These are phyloP conservation scores for Trypanosoma avium DNA, from an alignment of 208 protist species.

Conservation along the genomic window DNA sequence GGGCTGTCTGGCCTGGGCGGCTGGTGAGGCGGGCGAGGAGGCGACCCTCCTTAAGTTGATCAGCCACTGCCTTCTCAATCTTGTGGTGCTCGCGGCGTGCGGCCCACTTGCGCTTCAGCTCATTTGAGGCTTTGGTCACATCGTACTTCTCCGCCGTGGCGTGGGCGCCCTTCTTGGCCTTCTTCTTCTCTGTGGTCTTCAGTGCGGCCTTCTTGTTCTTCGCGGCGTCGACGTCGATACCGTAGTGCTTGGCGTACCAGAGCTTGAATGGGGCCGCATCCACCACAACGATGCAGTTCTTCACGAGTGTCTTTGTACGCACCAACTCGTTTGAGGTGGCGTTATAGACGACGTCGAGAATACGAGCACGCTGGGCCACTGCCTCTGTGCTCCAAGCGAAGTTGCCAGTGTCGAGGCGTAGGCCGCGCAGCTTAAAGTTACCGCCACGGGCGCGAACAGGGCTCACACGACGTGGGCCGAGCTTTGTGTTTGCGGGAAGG, in stretches of 20 bases:
- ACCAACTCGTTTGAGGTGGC: constrained; percentile 99
- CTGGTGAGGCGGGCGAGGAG: constrained; percentile 95
- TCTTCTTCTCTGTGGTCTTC: constrained; percentile 50
- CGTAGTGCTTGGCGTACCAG: constrained; percentile 99
- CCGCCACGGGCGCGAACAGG: constrained; percentile 96
- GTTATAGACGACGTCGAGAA: constrained; percentile 99
- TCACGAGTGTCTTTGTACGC: constrained; percentile 99
- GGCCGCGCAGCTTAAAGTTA: constrained; percentile 98
- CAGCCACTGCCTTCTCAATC: constrained; percentile 83
- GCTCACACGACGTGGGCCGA: constrained; percentile 92
- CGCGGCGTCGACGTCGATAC: constrained; percentile 93
- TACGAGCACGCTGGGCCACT: constrained; percentile 92
- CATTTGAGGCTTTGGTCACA: constrained; percentile 62
- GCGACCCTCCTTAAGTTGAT: constrained; percentile 95
- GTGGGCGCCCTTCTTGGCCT: constrained; percentile 72
- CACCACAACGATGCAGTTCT: constrained; percentile 97
- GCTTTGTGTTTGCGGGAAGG: constrained; percentile 96
- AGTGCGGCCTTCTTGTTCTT: constrained; percentile 67
- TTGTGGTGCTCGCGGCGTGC: constrained; percentile 64
- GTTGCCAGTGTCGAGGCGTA: constrained; percentile 98
- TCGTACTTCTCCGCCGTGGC: constrained; percentile 68
- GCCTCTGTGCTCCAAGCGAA: constrained; percentile 96
- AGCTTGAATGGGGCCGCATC: constrained; percentile 98
- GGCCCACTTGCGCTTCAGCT: constrained; percentile 80
- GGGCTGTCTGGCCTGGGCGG: constrained; percentile 98